These are phyloP conservation scores for Sclerotinia sclerotiorum DNA, from an alignment of 2,329 filamentous ascomycete genomes.

Conservation along the genomic window DNA sequence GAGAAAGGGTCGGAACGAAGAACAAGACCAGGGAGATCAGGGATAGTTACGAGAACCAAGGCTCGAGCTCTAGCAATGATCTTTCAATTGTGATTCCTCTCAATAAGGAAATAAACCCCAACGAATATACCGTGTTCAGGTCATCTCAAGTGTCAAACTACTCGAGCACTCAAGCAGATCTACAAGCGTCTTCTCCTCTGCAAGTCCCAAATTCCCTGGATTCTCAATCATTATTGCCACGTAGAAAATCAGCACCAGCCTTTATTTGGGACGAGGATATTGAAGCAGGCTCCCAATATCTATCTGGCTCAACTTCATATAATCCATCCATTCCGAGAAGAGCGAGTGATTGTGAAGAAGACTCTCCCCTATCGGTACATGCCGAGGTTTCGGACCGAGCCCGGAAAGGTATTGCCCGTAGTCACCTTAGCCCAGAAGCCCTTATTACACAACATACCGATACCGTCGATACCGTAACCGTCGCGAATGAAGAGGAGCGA, in stretches of 20 bases:
- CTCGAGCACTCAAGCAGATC: conserved; percentile 1
- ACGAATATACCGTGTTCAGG: conserved; percentile 27
- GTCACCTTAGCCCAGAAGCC: not conserved
- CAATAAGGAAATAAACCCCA: conserved; percentile 28
- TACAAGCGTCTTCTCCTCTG: conserved; percentile 17
- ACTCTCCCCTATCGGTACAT: not conserved
- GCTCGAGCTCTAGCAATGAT: conserved; percentile 13
- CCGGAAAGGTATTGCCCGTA: conserved; percentile 17
- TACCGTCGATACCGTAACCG: conserved; percentile 3
- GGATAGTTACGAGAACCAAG: conserved; percentile 35
- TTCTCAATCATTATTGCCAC: conserved; percentile 10
- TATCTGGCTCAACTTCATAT: conserved; percentile 25
- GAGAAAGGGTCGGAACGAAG: conserved; percentile 22
- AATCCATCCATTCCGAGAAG: conserved; percentile 22
- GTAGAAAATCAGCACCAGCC: conserved; percentile 11
- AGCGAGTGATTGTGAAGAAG: conserved; percentile 13
- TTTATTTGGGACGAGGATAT: conserved; percentile 33
- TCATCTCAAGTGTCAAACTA: conserved; percentile 26
- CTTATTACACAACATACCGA: conserved; percentile 17
- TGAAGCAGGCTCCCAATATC: conserved; percentile 33
- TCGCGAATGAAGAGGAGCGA: conserved; percentile 7
- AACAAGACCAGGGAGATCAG: conserved; percentile 29
- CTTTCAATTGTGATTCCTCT: conserved; percentile 26
- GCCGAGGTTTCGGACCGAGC: conserved; percentile 22
- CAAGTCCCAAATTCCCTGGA: conserved; percentile 17